Base-by-base conservation (phyloP, 768 basidiomycete genomes). In the Suillus plorans region DNA sequence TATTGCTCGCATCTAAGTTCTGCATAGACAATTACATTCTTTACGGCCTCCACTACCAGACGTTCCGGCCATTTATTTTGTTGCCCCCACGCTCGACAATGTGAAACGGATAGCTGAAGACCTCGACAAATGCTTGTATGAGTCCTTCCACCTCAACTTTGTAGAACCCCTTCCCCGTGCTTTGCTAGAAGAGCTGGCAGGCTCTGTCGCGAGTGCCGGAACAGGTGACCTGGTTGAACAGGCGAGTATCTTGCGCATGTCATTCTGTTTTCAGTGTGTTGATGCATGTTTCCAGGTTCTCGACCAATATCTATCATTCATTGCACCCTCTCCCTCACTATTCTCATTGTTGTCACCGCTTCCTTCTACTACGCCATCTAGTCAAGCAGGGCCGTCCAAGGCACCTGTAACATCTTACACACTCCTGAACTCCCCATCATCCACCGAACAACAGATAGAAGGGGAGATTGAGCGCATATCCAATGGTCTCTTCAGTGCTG, bases 231-330 rank as follows among this genome's bases (percentile, higher is more conserved):
- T 87, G 6, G 86, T 95, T 14, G 87, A 90, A 71, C 89, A 94
- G 81, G 93, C 89, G 62, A 22, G 78, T 72, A 28, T 25, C 22
- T 28, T 13, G 41, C n/a, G 5, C 55, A 28, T 25, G n/a, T 14
- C 31, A 44, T 13, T 50, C 39, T 60, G 39, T 20, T 18, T 5
- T 52, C 6, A 31, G 41, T 3, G 12, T 20, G 52, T 10, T 44
- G 28, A 7, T 61, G 41, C 12, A 59, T 44, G 57, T 36, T 53
- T 66, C 66, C 76, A 97, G 88, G 90, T 99, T 31, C 85, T 95
- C 53, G 97, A 99, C 74, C 97, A 99, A 77, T 97, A 98, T 74
- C 85, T 99, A 20, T 96, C 97, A 58, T 99, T 98, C 77, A 90
- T 99, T 56, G 85, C 93, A 1, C 97, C 97, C 36, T 95, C 95